These are phyloP conservation scores for Phlegmacium glaucopus DNA, from an alignment of 768 basidiomycete species.

Conservation along the genomic window DNA sequence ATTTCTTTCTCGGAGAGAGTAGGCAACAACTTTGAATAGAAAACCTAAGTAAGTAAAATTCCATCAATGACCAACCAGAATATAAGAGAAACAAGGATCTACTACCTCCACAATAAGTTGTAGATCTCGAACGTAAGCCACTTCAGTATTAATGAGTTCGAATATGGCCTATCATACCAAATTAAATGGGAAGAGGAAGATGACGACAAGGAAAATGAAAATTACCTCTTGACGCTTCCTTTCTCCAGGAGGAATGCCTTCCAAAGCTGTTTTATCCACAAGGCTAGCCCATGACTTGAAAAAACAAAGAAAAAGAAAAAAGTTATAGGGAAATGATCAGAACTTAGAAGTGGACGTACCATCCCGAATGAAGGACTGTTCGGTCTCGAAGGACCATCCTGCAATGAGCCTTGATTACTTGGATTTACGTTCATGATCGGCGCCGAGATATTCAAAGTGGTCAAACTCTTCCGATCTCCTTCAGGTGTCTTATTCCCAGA, in stretches of 20 bases:
- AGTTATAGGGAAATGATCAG: constrained; percentile 1
- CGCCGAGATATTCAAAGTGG: constrained; percentile 60
- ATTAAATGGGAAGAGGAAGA: neutral
- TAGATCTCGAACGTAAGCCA: constrained; percentile 84
- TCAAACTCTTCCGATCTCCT: constrained; percentile 34
- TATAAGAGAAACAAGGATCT: neutral
- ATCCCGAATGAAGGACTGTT: constrained; percentile 66
- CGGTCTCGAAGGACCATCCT: constrained; percentile 35
- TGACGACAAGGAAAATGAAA: neutral
- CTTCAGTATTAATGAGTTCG: constrained; percentile 90
- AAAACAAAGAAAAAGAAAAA: constrained; percentile 3
- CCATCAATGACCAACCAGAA: too few species aligned
- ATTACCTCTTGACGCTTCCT: constrained; percentile 84
- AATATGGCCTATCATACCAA: constrained; percentile 68
- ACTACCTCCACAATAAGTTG: constrained; percentile 88
- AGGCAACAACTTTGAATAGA: constrained; percentile 76
- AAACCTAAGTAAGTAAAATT: constrained; percentile 49
- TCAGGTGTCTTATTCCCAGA: constrained; percentile 52
- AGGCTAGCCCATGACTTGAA: constrained; percentile 88
- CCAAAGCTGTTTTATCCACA: constrained; percentile 79
- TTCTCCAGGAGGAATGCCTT: constrained; percentile 74
- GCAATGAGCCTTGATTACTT: constrained; percentile 11
- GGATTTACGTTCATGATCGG: constrained; percentile 44
- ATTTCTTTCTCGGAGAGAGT: constrained; percentile 74
- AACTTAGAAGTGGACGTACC: constrained; percentile 46